Percentiles rank a stretch among this genome's conserved stretches.
These are phyloP conservation scores for Fusarium sp. DNA, from an alignment of 2,329 filamentous ascomycete genomes.

Conservation along the genomic window DNA sequence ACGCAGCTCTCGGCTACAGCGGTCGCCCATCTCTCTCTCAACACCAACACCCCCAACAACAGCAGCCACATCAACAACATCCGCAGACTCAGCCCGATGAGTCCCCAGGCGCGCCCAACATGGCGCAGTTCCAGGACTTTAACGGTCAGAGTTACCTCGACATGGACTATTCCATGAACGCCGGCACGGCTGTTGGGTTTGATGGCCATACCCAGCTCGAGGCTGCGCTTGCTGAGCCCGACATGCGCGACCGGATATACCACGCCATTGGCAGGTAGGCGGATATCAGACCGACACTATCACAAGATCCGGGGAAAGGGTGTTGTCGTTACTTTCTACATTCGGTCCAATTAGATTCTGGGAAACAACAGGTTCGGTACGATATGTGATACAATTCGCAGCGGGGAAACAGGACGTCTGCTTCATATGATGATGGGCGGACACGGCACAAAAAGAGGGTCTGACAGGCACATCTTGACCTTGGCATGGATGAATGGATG, in stretches of 20 bases:
- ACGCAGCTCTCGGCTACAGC: conserved; percentile 4
- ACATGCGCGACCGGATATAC: conserved; percentile 40
- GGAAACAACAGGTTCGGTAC: not conserved
- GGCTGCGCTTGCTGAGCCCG: conserved; percentile 35
- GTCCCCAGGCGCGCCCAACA: conserved; percentile 8
- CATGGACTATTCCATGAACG: conserved; percentile 38
- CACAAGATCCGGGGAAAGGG: not conserved
- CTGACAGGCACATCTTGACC: not conserved
- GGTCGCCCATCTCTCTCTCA: not conserved
- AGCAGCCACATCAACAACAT: conserved; percentile 20
- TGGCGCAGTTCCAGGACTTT: conserved; percentile 36
- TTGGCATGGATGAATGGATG: not conserved
- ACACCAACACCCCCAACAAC: conserved; percentile 15
- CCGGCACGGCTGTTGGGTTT: conserved; percentile 20
- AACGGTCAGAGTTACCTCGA: conserved; percentile 39
- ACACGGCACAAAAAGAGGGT: not conserved
- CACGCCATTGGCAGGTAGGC: conserved; percentile 36
- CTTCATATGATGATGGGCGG: not conserved
- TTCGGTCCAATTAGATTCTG: not conserved
- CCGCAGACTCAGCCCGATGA: conserved; percentile 16
- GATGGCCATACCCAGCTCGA: conserved; percentile 37
- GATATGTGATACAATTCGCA: conserved; percentile 1
- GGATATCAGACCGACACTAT: not conserved
- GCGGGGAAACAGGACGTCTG: conserved; percentile 15
- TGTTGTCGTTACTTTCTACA: not conserved